Conservation (phyloP, 2,329 filamentous ascomycete genomes). For the Pseudocercospora musae region DNA sequence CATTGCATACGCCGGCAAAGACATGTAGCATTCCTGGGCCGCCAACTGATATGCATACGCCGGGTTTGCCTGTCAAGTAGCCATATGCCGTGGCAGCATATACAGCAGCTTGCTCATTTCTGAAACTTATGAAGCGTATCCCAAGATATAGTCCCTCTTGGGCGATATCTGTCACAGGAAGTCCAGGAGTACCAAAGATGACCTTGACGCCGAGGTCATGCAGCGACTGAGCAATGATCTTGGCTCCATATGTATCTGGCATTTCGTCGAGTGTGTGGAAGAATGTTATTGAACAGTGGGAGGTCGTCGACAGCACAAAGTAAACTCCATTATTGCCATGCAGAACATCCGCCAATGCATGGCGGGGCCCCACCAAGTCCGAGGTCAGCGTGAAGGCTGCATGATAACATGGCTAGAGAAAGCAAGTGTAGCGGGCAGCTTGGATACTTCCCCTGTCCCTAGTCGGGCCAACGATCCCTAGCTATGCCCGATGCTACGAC, state of each 20-base stretch:
- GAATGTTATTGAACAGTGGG: background rate
- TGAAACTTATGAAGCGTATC: slow-evolving; percentile 57
- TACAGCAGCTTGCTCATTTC: slow-evolving; percentile 58
- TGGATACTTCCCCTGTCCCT: too few species aligned
- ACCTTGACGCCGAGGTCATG: slow-evolving; percentile 49
- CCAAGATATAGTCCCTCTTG: slow-evolving; percentile 56
- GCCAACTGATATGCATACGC: slow-evolving; percentile 58
- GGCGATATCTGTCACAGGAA: slow-evolving; percentile 56
- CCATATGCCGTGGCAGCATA: slow-evolving; percentile 59
- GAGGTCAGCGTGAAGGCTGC: slow-evolving; percentile 12
- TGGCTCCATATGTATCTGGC: slow-evolving; percentile 36
- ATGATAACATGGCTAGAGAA: slow-evolving; percentile 1
- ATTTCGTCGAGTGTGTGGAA: background rate
- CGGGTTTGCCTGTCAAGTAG: slow-evolving; percentile 55
- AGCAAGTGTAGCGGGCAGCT: background rate
- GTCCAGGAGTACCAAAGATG: slow-evolving; percentile 54
- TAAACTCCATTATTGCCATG: background rate
- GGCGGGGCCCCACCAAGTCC: background rate
- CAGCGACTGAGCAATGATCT: slow-evolving; percentile 49
- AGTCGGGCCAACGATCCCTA: too few species aligned
- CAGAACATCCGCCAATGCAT: background rate
- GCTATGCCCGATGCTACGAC: too few species aligned
- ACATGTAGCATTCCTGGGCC: slow-evolving; percentile 58
- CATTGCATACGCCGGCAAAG: slow-evolving; percentile 51
- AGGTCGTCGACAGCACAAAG: background rate